Percentiles rank a stretch among this genome's conserved stretches.
Conservation (phyloP, 345 rosid species). For the Pugionium cornutum region DNA sequence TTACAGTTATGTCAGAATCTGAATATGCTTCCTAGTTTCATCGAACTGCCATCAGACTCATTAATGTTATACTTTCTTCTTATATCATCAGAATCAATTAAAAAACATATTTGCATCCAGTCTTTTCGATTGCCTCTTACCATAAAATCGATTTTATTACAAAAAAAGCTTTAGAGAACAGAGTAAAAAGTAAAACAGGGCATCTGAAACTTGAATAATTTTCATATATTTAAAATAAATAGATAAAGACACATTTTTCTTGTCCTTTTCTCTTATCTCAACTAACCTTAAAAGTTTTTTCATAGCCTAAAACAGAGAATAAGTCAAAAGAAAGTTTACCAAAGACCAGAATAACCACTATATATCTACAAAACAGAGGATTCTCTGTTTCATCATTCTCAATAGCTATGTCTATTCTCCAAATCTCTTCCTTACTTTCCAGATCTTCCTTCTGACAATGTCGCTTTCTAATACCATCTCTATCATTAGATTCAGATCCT, state of each 20-base stretch:
- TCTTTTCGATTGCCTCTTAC: constrained; percentile 26
- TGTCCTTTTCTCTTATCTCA: too few relatives aligned
- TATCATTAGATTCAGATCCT: constrained; percentile 55
- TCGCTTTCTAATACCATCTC: constrained; percentile 45
- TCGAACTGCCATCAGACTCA: background rate
- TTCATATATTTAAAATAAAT: too few relatives aligned
- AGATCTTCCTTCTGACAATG: constrained; percentile 27
- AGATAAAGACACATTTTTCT: too few relatives aligned
- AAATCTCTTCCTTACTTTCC: constrained; percentile 17
- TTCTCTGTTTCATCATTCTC: constrained; percentile 7
- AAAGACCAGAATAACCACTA: constrained; percentile 4
- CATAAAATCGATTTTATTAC: constrained; percentile 11
- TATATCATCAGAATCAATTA: constrained; percentile 25
- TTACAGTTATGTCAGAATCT: background rate
- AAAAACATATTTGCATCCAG: constrained; percentile 29
- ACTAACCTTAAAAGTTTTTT: too few relatives aligned
- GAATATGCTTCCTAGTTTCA: background rate
- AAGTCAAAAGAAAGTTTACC: background rate
- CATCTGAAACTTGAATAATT: too few relatives aligned
- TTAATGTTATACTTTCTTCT: constrained; percentile 22
- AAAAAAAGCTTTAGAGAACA: constrained; percentile 15
- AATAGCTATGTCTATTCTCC: constrained; percentile 38
- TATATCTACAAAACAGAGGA: constrained; percentile 20
- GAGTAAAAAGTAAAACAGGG: too few relatives aligned
- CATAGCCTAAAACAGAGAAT: background rate